A percentile compares a stretch with the other conserved stretches of the same genome.
phyloP scores from a whole-genome alignment of 148 eudicot species.

The Rhododendron simsii region DNA sequence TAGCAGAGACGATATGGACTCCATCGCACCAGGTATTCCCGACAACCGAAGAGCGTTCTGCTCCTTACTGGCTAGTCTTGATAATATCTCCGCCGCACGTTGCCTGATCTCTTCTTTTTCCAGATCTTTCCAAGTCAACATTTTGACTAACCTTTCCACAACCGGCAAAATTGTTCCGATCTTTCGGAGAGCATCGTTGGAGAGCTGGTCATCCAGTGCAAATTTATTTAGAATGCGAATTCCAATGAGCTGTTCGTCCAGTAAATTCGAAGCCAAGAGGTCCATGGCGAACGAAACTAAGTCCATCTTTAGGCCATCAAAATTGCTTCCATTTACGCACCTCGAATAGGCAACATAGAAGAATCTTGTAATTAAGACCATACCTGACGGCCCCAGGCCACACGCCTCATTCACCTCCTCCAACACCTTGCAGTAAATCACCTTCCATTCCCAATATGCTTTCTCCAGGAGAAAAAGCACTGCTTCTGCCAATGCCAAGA shows the following conservation, averaged over 20 bases:
- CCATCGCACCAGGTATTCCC: conserved; percentile 75
- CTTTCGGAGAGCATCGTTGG: conserved; percentile 66
- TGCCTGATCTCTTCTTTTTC: conserved; percentile 63
- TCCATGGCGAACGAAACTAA: conserved; percentile 82
- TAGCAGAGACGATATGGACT: conserved; percentile 72
- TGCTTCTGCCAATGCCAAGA: conserved; percentile 84
- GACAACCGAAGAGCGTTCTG: conserved; percentile 70
- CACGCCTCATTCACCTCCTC: conserved; percentile 62
- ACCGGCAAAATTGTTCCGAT: conserved; percentile 48
- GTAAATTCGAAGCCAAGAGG: conserved; percentile 48
- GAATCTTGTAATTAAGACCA: conserved; percentile 59
- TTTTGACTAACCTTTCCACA: conserved; percentile 72
- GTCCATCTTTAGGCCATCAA: conserved; percentile 81
- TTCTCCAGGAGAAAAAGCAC: conserved; percentile 73
- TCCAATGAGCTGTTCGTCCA: conserved; percentile 79
- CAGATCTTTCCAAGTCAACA: conserved; percentile 73
- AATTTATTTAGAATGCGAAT: conserved; percentile 46
- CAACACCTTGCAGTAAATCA: conserved; percentile 38
- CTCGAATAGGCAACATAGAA: conserved; percentile 38
- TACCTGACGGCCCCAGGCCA: conserved; percentile 53
- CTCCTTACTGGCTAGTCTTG: conserved; percentile 53
- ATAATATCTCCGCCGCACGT: conserved; percentile 53
- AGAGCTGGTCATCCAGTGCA: conserved; percentile 29
- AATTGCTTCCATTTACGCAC: conserved; percentile 66
- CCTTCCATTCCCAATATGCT: conserved; percentile 71